These are phyloP conservation scores for Gremmenia infestans DNA, from an alignment of 2,329 filamentous ascomycete genomes.

Conservation along the genomic window DNA sequence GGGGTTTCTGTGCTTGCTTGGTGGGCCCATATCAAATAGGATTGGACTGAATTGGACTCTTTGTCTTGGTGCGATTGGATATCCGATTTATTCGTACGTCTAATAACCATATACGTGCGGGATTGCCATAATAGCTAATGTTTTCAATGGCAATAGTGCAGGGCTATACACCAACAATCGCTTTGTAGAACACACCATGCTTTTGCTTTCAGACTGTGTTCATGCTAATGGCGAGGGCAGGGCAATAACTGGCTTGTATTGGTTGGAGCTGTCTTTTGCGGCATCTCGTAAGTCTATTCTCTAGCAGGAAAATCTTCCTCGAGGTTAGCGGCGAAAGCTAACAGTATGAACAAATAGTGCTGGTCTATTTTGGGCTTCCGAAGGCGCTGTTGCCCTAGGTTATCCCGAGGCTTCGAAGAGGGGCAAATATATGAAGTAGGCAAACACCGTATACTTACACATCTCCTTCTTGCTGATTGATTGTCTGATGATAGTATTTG, in stretches of 20 bases:
- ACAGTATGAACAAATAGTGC: constrained; percentile 10
- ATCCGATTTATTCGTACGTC: constrained; percentile 35
- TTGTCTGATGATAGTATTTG: constrained; percentile 48
- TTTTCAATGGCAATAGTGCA: not conserved
- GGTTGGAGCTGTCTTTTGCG: constrained; percentile 63
- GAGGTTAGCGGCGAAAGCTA: not conserved
- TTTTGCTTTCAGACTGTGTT: constrained; percentile 40
- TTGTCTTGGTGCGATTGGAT: constrained; percentile 44
- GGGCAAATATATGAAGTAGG: constrained; percentile 43
- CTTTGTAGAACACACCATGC: constrained; percentile 32
- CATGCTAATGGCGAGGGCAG: not conserved
- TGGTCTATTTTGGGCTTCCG: constrained; percentile 69
- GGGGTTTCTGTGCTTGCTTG: constrained; percentile 45
- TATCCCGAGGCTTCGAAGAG: constrained; percentile 66
- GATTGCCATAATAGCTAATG: not conserved
- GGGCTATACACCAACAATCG: constrained; percentile 67
- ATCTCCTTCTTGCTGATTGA: not conserved
- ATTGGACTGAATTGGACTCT: constrained; percentile 66
- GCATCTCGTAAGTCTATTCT: constrained; percentile 36
- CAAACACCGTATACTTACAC: not conserved
- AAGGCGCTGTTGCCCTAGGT: constrained; percentile 65
- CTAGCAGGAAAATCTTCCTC: not conserved
- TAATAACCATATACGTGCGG: not conserved
- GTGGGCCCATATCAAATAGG: constrained; percentile 56
- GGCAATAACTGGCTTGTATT: constrained; percentile 62